Conservation (phyloP, 371 early-diverging fungal genomes). For the Nematocida homosporus region DNA sequence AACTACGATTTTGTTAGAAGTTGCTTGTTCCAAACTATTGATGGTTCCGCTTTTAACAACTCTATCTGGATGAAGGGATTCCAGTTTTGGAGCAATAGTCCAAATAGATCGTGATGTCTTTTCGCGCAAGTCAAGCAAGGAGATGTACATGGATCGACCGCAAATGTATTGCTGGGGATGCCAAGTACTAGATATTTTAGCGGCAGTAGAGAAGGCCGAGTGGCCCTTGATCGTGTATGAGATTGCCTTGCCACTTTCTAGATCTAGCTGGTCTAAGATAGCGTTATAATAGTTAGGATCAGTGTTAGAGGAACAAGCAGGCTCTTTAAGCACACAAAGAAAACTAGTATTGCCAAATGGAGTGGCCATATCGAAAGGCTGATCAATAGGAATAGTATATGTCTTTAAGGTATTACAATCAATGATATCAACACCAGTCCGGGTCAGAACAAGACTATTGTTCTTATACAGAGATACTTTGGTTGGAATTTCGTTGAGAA, state of each 20-base stretch:
- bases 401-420: neutral
- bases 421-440: neutral
- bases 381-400: neutral
- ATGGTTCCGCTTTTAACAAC: too few relatives aligned
- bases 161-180: constrained; percentile 49
- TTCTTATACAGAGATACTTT: constrained; percentile 31
- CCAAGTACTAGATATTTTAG: constrained; percentile 29
- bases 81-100: neutral
- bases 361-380: constrained; percentile 25
- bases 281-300: neutral
- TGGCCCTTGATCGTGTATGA: constrained; percentile 1
- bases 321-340: constrained; percentile 25
- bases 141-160: neutral
- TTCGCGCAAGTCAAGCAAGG: constrained; percentile 22
- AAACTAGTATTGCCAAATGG: neutral
- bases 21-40: neutral
- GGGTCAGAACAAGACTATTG: constrained; percentile 1
- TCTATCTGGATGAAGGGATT: neutral
- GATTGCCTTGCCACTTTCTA: constrained; percentile 17
- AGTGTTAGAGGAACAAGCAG: neutral
- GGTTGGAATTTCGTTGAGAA: neutral
- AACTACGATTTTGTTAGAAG: constrained; percentile 2
- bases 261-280: constrained; percentile 33
- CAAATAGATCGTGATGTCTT: constrained; percentile 24
- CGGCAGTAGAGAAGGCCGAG: neutral